These are phyloP conservation scores for Tricholoma saponaceum DNA, from an alignment of 768 basidiomycete species.

Conservation along the genomic window DNA sequence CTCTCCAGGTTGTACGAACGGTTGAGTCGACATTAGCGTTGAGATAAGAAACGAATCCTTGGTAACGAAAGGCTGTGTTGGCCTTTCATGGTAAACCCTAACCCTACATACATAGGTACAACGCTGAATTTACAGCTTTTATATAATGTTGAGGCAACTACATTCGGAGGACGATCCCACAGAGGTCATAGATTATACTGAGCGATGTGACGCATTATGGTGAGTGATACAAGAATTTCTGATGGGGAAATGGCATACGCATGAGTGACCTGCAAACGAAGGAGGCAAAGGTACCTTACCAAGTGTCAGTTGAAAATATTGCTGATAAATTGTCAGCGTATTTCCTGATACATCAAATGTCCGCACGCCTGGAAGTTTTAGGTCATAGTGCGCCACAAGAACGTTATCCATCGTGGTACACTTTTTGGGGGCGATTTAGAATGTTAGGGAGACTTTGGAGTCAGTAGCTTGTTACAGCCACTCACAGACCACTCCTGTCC, in stretches of 20 bases:
- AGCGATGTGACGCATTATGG: slow-evolving; percentile 57
- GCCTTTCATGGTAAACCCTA: slow-evolving; percentile 7
- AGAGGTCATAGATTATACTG: slow-evolving; percentile 32
- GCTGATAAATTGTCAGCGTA: slow-evolving; percentile 55
- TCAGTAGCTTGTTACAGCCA: slow-evolving; percentile 7
- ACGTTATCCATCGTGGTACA: slow-evolving; percentile 51
- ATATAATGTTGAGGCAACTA: too few relatives aligned
- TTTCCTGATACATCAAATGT: slow-evolving; percentile 63
- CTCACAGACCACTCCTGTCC: slow-evolving; percentile 78
- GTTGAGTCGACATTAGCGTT: slow-evolving; percentile 32
- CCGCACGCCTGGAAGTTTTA: slow-evolving; percentile 49
- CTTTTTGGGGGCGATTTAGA: slow-evolving; percentile 23
- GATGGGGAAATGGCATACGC: neutral
- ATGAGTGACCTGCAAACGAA: neutral
- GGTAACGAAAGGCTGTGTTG: neutral
- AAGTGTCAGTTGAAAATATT: slow-evolving; percentile 45
- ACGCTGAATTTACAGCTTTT: neutral
- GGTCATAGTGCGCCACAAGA: slow-evolving; percentile 62
- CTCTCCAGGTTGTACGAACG: slow-evolving; percentile 80
- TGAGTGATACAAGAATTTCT: slow-evolving; percentile 53
- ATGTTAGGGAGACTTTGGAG: neutral
- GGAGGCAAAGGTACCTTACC: slow-evolving; percentile 35
- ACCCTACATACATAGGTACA: slow-evolving; percentile 3
- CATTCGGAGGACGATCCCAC: too few relatives aligned
- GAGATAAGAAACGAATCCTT: neutral